Conservation (phyloP, 371 early-diverging fungal genomes). For the Mucor saturninus region DNA sequence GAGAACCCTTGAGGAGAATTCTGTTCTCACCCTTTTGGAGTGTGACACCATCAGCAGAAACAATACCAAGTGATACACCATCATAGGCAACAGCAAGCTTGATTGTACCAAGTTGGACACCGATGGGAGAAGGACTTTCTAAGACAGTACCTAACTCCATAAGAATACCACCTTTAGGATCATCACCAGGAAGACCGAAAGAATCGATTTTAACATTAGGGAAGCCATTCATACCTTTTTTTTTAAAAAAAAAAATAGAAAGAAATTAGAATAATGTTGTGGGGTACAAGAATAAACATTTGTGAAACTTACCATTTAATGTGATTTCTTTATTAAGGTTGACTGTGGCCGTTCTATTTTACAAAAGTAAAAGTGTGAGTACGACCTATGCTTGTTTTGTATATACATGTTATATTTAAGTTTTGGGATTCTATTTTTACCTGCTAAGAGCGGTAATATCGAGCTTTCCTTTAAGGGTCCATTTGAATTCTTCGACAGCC, state of each 20-base stretch:
- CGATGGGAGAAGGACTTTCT: slow-evolving; percentile 65
- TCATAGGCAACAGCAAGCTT: slow-evolving; percentile 56
- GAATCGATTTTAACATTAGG: slow-evolving; percentile 57
- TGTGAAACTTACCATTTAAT: slow-evolving; percentile 35
- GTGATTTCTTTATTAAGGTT: slow-evolving; percentile 46
- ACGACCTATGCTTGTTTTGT: too few relatives aligned
- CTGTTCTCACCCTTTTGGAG: slow-evolving; percentile 53
- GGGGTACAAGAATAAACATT: background rate
- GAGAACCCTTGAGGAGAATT: slow-evolving; percentile 58
- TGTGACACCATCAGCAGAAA: slow-evolving; percentile 49
- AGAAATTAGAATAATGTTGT: too few relatives aligned
- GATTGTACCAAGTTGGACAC: slow-evolving; percentile 64
- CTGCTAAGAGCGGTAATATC: slow-evolving; percentile 63
- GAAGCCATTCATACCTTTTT: slow-evolving; percentile 58
- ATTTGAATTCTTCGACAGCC: slow-evolving; percentile 53
- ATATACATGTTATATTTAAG: too few relatives aligned
- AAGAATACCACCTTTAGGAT: slow-evolving; percentile 59
- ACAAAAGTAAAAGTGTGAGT: background rate
- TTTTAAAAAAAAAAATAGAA: too few relatives aligned
- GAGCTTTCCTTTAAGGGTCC: slow-evolving; percentile 62
- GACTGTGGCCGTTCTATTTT: slow-evolving; percentile 43
- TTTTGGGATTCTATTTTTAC: slow-evolving; percentile 17
- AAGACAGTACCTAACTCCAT: slow-evolving; percentile 59
- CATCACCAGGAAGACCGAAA: slow-evolving; percentile 62
- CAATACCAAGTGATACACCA: slow-evolving; percentile 56